These are phyloP conservation scores for Gyromitra esculenta DNA, from an alignment of 2,329 filamentous ascomycete species.

Conservation along the genomic window DNA sequence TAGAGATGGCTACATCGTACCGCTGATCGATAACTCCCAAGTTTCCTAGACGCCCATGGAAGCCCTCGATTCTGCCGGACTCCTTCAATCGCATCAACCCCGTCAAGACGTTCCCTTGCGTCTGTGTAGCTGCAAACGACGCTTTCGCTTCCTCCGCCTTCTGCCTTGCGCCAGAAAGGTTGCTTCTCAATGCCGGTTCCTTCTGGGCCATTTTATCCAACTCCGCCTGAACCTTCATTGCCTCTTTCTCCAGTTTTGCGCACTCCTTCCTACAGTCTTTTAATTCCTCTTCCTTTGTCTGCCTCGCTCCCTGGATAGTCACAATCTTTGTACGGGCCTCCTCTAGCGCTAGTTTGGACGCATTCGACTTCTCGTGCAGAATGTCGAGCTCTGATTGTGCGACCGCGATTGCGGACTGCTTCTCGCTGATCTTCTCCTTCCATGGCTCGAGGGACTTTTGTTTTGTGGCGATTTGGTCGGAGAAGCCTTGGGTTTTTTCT, in stretches of 20 bases:
- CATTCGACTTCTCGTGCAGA: conserved; percentile 85
- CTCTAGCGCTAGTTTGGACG: conserved; percentile 82
- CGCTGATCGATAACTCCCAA: conserved; percentile 91
- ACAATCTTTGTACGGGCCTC: conserved; percentile 83
- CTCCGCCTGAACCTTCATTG: conserved; percentile 75
- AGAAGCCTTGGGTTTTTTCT: conserved; percentile 88
- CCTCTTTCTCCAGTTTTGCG: conserved; percentile 76
- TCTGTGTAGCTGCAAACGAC: conserved; percentile 88
- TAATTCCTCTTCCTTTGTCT: conserved; percentile 76
- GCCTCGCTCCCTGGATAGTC: conserved; percentile 75
- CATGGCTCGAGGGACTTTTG: conserved; percentile 96
- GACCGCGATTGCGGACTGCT: conserved; percentile 91
- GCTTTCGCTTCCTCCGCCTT: conserved; percentile 96
- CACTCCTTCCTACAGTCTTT: conserved; percentile 79
- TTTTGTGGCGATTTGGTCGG: conserved; percentile 88
- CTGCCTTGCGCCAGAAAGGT: conserved; percentile 87
- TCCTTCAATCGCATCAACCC: conserved; percentile 95
- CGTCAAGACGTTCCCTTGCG: conserved; percentile 88
- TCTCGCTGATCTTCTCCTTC: conserved; percentile 96
- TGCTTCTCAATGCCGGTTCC: conserved; percentile 82
- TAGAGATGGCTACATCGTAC: conserved; percentile 98
- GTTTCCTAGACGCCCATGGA: conserved; percentile 93
- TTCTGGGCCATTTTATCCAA: conserved; percentile 76
- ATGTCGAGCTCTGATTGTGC: conserved; percentile 95
- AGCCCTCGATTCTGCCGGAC: conserved; percentile 94